Conservation (phyloP, 2,329 filamentous ascomycete species). For the Penicillium verrucosum region DNA sequence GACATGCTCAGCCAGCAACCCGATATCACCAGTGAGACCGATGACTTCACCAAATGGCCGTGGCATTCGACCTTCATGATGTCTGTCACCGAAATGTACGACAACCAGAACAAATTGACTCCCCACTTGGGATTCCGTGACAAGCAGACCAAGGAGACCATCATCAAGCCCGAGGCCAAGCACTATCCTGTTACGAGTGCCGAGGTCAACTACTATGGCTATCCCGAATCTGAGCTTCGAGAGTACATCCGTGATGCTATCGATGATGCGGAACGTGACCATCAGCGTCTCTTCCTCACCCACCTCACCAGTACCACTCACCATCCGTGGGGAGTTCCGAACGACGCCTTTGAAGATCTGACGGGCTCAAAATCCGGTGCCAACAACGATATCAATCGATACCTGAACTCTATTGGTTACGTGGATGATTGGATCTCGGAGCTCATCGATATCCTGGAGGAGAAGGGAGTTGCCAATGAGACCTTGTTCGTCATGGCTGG, state of each 20-base stretch:
- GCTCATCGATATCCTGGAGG: constrained; percentile 30
- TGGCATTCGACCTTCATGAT: constrained; percentile 37
- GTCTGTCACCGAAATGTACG: constrained; percentile 31
- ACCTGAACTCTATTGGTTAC: constrained; percentile 33
- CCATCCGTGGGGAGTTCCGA: constrained; percentile 32
- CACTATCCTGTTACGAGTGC: constrained; percentile 23
- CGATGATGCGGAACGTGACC: constrained; percentile 30
- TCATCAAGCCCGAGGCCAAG: constrained; percentile 24
- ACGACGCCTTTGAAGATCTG: constrained; percentile 25
- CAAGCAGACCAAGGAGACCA: constrained; percentile 27
- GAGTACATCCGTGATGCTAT: constrained; percentile 35
- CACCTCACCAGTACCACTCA: constrained; percentile 37
- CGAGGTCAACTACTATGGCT: constrained; percentile 35
- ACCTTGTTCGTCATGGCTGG: constrained; percentile 35
- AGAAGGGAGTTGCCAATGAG: constrained; percentile 32
- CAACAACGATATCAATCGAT: constrained; percentile 28
- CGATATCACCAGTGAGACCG: constrained; percentile 21
- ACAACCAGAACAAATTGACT: constrained; percentile 30
- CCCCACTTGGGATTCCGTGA: constrained; percentile 29
- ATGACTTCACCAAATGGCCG: constrained; percentile 32
- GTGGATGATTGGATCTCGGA: constrained; percentile 33
- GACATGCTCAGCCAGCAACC: constrained; percentile 24
- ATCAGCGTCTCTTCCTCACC: constrained; percentile 33
- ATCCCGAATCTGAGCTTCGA: constrained; percentile 30
- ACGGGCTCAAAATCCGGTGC: constrained; percentile 18